phyloP scores from a whole-genome alignment of 2,329 filamentous ascomycete genomes.

The Trichoderma breve region DNA sequence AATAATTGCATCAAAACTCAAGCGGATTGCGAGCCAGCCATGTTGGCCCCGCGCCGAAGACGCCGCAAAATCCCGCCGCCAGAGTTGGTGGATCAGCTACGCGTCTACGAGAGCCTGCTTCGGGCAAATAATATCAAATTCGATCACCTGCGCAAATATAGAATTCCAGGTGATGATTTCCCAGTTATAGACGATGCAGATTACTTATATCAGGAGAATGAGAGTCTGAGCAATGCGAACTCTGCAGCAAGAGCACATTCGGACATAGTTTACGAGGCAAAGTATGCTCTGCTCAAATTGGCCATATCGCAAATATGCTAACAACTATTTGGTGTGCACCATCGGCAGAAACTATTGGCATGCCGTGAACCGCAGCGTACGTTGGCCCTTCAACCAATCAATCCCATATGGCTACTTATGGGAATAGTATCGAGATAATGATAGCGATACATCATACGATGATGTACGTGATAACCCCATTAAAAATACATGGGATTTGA shows the following conservation, averaged over 20 bases:
- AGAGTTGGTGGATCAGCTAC: slow-evolving; percentile 56
- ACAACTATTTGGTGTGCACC: neutral
- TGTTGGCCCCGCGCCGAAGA: slow-evolving; percentile 37
- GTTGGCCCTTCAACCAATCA: neutral
- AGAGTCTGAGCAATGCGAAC: neutral
- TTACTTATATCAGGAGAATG: neutral
- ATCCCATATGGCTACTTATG: neutral
- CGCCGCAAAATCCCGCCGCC: slow-evolving; percentile 43
- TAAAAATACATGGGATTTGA: neutral
- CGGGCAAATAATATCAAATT: slow-evolving; percentile 54
- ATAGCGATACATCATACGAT: neutral
- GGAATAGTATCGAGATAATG: neutral
- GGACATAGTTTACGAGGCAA: neutral
- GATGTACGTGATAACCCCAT: neutral
- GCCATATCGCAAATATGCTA: neutral
- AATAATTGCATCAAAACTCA: slow-evolving; percentile 48
- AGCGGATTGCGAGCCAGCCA: slow-evolving; percentile 44
- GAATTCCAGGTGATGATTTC: slow-evolving; percentile 1
- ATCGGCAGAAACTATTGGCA: neutral
- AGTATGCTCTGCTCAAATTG: neutral
- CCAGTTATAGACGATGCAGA: neutral
- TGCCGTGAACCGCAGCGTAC: neutral
- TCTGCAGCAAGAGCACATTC: neutral
- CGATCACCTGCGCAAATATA: slow-evolving; percentile 40
- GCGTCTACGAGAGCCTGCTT: slow-evolving; percentile 56